phyloP scores from a whole-genome alignment of 768 basidiomycete genomes.

The Myochromella boudieri region DNA sequence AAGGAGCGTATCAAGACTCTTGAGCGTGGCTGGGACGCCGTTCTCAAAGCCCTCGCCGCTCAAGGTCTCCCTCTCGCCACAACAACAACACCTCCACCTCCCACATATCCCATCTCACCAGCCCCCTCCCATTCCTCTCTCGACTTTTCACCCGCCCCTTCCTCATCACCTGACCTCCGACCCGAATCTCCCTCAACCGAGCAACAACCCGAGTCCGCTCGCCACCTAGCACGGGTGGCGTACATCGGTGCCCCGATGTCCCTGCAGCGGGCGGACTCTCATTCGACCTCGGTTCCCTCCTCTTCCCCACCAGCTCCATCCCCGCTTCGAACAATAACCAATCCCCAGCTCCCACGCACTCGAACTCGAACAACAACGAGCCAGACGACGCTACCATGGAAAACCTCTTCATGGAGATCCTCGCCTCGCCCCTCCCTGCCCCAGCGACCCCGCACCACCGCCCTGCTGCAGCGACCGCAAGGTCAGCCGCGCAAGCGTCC shows the following conservation, averaged over 20 bases:
- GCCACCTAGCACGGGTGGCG: constrained; percentile 99
- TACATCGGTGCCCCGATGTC: constrained; percentile 69
- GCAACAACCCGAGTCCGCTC: constrained; percentile 65
- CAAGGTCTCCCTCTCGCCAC: constrained; percentile 59
- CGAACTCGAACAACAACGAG: too few relatives aligned
- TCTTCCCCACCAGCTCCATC: constrained; percentile 22
- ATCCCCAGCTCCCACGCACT: constrained; percentile 14
- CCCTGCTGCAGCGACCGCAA: constrained; percentile 24
- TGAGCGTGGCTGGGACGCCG: constrained; percentile 80
- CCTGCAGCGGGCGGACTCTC: constrained; percentile 91
- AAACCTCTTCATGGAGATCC: constrained; percentile 67
- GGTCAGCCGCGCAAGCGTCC: constrained; percentile 20
- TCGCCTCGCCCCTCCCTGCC: constrained; percentile 47
- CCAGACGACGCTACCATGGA: constrained; percentile 68
- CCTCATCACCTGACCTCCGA: constrained; percentile 30
- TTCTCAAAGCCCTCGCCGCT: constrained; percentile 70
- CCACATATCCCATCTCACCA: constrained; percentile 37
- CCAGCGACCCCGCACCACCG: constrained; percentile 27
- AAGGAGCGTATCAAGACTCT: constrained; percentile 75
- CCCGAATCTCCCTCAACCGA: constrained; percentile 25
- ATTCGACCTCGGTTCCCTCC: constrained; percentile 29
- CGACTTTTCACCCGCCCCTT: constrained; percentile 28
- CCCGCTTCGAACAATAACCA: constrained; percentile 15
- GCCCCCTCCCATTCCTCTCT: constrained; percentile 30
- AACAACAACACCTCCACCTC: constrained; percentile 22